Conservation (phyloP, 2,329 filamentous ascomycete genomes). For the Laburnicola sp. region DNA sequence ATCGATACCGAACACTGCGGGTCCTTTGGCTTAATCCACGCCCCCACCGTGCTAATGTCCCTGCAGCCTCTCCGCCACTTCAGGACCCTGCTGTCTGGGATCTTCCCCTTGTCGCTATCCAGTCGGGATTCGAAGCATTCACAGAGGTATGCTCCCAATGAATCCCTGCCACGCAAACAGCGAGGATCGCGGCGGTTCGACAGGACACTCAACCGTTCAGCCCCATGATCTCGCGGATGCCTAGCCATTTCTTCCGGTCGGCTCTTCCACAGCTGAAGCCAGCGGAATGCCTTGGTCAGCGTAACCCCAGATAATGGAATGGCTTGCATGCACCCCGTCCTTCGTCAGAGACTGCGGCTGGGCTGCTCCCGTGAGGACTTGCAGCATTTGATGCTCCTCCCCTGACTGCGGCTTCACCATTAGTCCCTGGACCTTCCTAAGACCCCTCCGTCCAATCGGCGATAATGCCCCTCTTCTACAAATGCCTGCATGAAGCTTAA, state of each 20-base stretch:
- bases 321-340: not conserved
- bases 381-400: too few relatives aligned
- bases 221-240: conserved; percentile 3
- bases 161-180: conserved; percentile 4
- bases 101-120: conserved; percentile 1
- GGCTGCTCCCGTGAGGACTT: too few relatives aligned
- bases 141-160: conserved; percentile 5
- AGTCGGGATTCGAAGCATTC: conserved; percentile 3
- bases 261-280: conserved; percentile 4
- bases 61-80: not conserved
- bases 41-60: not conserved
- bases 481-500: conserved; percentile 7
- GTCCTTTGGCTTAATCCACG: not conserved
- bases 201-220: conserved; percentile 4
- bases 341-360: not conserved
- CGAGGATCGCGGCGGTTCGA: conserved; percentile 6
- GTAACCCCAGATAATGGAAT: conserved; percentile 5
- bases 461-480: conserved; percentile 7
- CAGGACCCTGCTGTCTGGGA: conserved; percentile 2
- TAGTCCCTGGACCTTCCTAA: conserved; percentile 5
- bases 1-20: not conserved
- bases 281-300: conserved; percentile 3
- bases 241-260: conserved; percentile 7
- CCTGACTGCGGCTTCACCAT: conserved; percentile 3
- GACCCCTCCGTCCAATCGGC: conserved; percentile 6